Conservation (phyloP, 306 rosid genomes). For the Canavalia ensiformis region DNA sequence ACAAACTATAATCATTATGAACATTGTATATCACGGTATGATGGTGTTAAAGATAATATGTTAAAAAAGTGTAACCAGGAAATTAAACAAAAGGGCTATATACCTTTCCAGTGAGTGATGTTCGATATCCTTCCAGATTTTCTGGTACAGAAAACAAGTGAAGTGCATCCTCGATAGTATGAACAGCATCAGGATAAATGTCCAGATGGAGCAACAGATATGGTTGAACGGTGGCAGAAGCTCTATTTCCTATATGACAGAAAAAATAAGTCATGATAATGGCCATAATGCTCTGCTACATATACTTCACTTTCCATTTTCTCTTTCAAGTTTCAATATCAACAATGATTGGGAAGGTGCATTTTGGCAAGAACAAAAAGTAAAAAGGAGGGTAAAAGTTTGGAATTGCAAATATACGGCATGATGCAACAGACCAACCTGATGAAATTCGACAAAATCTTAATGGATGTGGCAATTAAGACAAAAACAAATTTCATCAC, state of each 20-base stretch:
- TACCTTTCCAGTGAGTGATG: conserved; percentile 88
- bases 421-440: conserved; percentile 5
- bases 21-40: background rate
- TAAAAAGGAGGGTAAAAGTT: background rate
- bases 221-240: conserved; percentile 88
- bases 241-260: conserved; percentile 50
- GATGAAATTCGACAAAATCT: conserved; percentile 23
- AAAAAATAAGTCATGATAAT: background rate
- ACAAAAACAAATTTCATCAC: background rate
- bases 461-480: background rate
- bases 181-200: conserved; percentile 78
- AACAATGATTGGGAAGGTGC: conserved; percentile 1
- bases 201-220: conserved; percentile 91
- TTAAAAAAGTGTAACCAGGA: background rate
- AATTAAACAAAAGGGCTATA: conserved; percentile 1
- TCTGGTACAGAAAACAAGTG: conserved; percentile 89
- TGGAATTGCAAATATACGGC: conserved; percentile 8
- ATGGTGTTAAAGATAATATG: background rate
- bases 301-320: background rate
- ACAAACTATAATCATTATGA: conserved; percentile 3
- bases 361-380: background rate
- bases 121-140: conserved; percentile 88
- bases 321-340: background rate
- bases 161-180: conserved; percentile 86
- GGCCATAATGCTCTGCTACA: background rate